Evolutionary conservation across 179 eudicot species (phyloP).

Genomic region (Actinidia chinensis): DNA sequence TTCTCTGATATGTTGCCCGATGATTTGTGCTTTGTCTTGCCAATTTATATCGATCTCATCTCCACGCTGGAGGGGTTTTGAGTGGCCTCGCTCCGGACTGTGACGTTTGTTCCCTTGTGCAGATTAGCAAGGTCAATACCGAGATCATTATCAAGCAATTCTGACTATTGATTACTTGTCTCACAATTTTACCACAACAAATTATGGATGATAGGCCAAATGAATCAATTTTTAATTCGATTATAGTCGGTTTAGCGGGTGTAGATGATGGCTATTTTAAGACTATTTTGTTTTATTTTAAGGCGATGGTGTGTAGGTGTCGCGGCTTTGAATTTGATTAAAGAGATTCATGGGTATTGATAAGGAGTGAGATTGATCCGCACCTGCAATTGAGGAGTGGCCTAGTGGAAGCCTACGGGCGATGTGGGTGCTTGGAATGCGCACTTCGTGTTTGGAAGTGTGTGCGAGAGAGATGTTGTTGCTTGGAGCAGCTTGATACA

Average conservation of each 20-base stretch:
- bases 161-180: too few relatives aligned
- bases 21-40: too few relatives aligned
- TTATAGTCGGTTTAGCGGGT: conserved; percentile 45
- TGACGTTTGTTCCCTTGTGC: too few relatives aligned
- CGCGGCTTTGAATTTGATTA: conserved; percentile 47
- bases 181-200: too few relatives aligned
- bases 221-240: conserved; percentile 51
- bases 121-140: too few relatives aligned
- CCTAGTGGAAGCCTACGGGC: conserved; percentile 66
- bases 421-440: conserved; percentile 55
- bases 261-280: conserved; percentile 36
- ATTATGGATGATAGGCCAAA: conserved; percentile 48
- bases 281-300: conserved; percentile 40
- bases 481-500: conserved; percentile 74
- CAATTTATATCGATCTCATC: too few relatives aligned
- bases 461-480: conserved; percentile 63
- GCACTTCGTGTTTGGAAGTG: conserved; percentile 35
- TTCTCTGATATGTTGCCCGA: too few relatives aligned
- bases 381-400: conserved; percentile 56
- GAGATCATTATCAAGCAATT: too few relatives aligned
- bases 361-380: conserved; percentile 40
- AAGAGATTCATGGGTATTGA: conserved; percentile 48
- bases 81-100: too few relatives aligned
- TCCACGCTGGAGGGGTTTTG: too few relatives aligned
- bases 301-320: conserved; percentile 51